A percentile compares a stretch with the other conserved stretches of the same genome.
phyloP scores from a whole-genome alignment of 2,329 filamentous ascomycete species.

The Exophiala sideris region DNA sequence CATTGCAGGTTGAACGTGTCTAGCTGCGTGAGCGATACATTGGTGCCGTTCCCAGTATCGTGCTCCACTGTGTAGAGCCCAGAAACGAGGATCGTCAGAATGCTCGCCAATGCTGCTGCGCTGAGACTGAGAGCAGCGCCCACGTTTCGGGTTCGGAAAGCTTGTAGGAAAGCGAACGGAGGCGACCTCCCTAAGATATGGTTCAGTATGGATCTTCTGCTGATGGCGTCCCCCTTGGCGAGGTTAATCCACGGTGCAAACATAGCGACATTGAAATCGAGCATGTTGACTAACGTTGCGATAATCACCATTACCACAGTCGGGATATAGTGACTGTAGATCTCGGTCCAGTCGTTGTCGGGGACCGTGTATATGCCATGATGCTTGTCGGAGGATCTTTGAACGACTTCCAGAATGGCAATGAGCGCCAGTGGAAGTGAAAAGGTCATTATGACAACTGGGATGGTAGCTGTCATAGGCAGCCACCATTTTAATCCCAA shows the following conservation, averaged over 20 bases:
- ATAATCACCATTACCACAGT: conserved; percentile 26
- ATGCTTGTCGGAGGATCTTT: conserved; percentile 27
- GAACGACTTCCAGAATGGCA: conserved; percentile 24
- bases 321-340: conserved; percentile 34
- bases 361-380: conserved; percentile 29
- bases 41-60: conserved; percentile 23
- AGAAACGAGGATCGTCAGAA: conserved; percentile 31
- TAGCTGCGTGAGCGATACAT: conserved; percentile 29
- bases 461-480: conserved; percentile 23
- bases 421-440: conserved; percentile 26
- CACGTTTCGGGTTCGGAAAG: conserved; percentile 22
- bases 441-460: conserved; percentile 21
- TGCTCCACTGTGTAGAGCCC: conserved; percentile 32
- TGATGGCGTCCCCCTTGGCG: conserved; percentile 18
- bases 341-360: conserved; percentile 25
- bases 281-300: conserved; percentile 26
- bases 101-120: conserved; percentile 23
- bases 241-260: conserved; percentile 26
- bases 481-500: conserved; percentile 24
- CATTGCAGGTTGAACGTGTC: conserved; percentile 31
- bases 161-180: conserved; percentile 20
- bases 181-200: conserved; percentile 24
- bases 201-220: conserved; percentile 22
- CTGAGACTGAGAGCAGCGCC: conserved; percentile 27
- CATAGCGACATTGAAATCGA: conserved; percentile 28